Evolutionary conservation across 257 asterid species (phyloP), one percentile per base, ranked within the genome.

Genomic region (Solanum habrochaites): DNA sequence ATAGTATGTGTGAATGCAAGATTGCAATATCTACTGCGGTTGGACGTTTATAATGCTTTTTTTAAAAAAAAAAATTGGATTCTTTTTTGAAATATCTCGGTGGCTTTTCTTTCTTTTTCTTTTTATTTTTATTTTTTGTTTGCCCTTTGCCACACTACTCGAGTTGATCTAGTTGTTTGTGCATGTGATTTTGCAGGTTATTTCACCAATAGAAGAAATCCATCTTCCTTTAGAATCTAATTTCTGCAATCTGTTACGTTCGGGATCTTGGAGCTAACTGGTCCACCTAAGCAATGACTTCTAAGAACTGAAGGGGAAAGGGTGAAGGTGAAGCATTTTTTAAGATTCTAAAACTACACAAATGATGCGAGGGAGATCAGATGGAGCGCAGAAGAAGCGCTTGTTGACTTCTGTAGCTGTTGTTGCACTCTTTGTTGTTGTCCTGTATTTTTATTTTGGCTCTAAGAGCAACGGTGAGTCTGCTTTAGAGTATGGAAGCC

Each of bases 401-500:
- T 82, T 95, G 89, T 66, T 91, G 86, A 89, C 96, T 88, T 93
- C 89, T 25, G 85, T 94, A 64, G 91, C 91, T 87, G 82, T 93
- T 86, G 91, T 92, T 73, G 90, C 92, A 32, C 83, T 91, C 73
- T 88, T 93, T 90, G 88, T 95, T 73, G 83, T 95, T 89, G 90
- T 90, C 86, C 91, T 96, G 83, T 96, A 92, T 89, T 88, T 94
- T 83, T 96, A 85, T 89, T 93, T 90, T 88, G 96, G 98, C 90
- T 93, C 97, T 39, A 94, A 95, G 89, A 91, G 90, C 85, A 86
- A 91, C n/a, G 97, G 98, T 62, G 98, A 94, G 93, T 91, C 99
- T 87, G 98, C 98, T 74, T 86, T 96, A 43, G 96, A 94, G 91
- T 95, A 96, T 84, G 98, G 99, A 58, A 96, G 97, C 92, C 91